Conservation (phyloP, 1,284 basidiomycete species). For the Cryptococcus sp. region DNA sequence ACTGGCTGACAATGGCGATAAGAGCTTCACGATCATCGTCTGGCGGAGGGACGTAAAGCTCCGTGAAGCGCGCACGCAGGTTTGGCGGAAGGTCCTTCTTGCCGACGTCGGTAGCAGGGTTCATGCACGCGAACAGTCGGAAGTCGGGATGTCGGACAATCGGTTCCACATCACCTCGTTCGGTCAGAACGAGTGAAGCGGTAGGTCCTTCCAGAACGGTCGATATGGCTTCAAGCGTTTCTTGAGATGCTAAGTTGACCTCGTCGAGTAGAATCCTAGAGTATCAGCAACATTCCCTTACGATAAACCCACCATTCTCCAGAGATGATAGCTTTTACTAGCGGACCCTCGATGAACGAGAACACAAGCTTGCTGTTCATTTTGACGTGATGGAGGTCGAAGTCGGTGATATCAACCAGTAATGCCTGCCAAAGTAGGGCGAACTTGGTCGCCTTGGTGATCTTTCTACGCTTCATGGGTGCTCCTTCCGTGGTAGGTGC, state of each 20-base stretch:
- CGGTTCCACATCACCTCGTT: slow-evolving; percentile 88
- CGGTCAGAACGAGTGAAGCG: slow-evolving; percentile 88
- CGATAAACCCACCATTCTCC: slow-evolving; percentile 77
- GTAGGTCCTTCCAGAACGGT: slow-evolving; percentile 80
- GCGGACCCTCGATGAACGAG: slow-evolving; percentile 91
- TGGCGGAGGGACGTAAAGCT: slow-evolving; percentile 91
- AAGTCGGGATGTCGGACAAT: slow-evolving; percentile 92
- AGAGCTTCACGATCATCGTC: slow-evolving; percentile 91
- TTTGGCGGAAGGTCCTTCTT: slow-evolving; percentile 94
- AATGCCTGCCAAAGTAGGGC: slow-evolving; percentile 71
- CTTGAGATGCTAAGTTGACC: slow-evolving; percentile 90
- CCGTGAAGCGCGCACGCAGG: slow-evolving; percentile 90
- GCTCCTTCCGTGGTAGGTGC: slow-evolving; percentile 15
- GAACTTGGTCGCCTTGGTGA: slow-evolving; percentile 50
- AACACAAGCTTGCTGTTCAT: slow-evolving; percentile 88
- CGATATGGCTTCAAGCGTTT: slow-evolving; percentile 92
- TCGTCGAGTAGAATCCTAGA: slow-evolving; percentile 93
- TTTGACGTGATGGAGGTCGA: slow-evolving; percentile 82
- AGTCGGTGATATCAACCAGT: slow-evolving; percentile 70
- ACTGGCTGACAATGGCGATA: slow-evolving; percentile 82
- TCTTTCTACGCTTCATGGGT: slow-evolving; percentile 74
- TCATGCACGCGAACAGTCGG: slow-evolving; percentile 98
- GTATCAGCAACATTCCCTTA: neutral
- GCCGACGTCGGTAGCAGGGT: slow-evolving; percentile 97
- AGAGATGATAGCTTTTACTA: slow-evolving; percentile 84